Evolutionary conservation across 2,329 filamentous ascomycete genomes (phyloP), one percentile per base, ranked within the genome.

Genomic region (Claviceps citrina): DNA sequence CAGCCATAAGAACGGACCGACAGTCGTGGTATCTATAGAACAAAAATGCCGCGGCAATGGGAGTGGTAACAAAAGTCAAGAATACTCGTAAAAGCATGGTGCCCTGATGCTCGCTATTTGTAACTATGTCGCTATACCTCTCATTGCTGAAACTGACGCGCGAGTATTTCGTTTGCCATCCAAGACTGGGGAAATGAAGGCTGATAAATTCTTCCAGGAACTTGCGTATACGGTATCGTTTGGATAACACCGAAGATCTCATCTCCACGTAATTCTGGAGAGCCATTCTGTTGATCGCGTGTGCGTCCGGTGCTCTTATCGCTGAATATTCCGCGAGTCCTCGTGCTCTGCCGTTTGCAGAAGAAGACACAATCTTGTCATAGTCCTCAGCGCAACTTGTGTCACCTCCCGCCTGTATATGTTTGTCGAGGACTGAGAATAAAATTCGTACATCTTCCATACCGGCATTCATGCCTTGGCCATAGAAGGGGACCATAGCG

Each of bases 401-500:
- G 19, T 39, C 36, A 33, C 71, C 65, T 16, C 60, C 52, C 6
- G 62, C 50, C 27, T 57, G 59, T 1, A 68, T 63, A 48, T 86
- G 68, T 48, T 74, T 72, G 60, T 95, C 87, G 1, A 96, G 67
- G 32, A 81, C 69, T 1, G 78, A 75, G 60, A 94, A 98, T 1
- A 98, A 72, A 5, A 93, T 78, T 7, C 82, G 78, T 10, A 98
- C 86, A 52, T 95, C 89, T 63, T 98, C 91, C 31, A 98, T 74
- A 0, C 91, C 91, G 0, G 91, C 83, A 54, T 98, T 98, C 78
- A 98, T 93, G 28, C 91, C 91, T 59, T 98, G 91, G 0, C 91
- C 91, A 58, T 96, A 98, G 61, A 98, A 98, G 0, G 91, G 91
- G 0, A 98, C 86, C 79, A 98, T 95, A 42, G 93, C 91, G 57